Evolutionary conservation across 1,284 basidiomycete species (phyloP).

Genomic region (Testicularia cyperi): DNA sequence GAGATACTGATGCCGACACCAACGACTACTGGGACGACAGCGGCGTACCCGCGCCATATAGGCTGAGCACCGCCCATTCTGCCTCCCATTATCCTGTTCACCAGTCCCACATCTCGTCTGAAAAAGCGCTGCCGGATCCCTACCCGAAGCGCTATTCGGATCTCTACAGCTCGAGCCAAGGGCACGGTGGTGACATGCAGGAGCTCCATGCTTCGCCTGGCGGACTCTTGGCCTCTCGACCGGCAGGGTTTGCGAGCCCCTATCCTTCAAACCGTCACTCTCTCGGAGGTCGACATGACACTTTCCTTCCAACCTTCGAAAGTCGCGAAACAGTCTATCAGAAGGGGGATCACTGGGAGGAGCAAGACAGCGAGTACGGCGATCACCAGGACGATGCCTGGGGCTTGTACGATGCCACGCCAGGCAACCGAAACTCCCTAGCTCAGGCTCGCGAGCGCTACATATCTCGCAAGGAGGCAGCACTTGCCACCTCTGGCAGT

Average conservation of each 20-base stretch:
- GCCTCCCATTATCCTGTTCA: conserved; percentile 22
- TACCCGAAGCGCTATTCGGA: not conserved
- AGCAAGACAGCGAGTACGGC: conserved; percentile 8
- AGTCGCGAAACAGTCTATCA: conserved; percentile 19
- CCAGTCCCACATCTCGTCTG: not conserved
- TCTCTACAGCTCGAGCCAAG: not conserved
- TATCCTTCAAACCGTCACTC: conserved; percentile 7
- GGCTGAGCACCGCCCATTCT: conserved; percentile 18
- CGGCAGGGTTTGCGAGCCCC: not conserved
- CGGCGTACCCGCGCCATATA: conserved; percentile 18
- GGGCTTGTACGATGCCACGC: conserved; percentile 9
- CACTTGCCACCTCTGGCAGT: conserved; percentile 5
- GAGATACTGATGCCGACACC: conserved; percentile 28
- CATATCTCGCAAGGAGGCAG: conserved; percentile 32
- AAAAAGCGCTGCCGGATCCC: not conserved
- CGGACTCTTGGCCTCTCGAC: conserved; percentile 5
- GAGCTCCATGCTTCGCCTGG: conserved; percentile 16
- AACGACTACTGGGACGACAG: conserved; percentile 36
- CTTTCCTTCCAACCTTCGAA: conserved; percentile 18
- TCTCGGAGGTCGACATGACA: not conserved
- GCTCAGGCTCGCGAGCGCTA: conserved; percentile 39
- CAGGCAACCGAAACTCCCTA: conserved; percentile 7
- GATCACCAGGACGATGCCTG: conserved; percentile 21
- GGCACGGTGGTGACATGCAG: conserved; percentile 11
- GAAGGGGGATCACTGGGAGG: conserved; percentile 3